phyloP scores from a whole-genome alignment of 2,329 filamentous ascomycete species.

The Xylariaceae sp. region DNA sequence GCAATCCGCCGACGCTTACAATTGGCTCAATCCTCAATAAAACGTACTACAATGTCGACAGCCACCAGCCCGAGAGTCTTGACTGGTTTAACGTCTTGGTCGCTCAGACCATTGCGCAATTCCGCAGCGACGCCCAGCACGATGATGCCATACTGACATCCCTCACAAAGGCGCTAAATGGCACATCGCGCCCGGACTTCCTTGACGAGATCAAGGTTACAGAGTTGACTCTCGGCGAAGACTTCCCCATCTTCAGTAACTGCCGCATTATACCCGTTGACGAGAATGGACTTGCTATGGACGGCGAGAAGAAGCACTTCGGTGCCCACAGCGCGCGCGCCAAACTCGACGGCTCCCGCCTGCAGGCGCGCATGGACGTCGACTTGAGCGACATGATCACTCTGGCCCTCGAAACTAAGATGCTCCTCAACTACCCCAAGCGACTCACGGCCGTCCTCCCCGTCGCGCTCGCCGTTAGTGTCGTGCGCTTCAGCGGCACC shows the following conservation, averaged over 20 bases:
- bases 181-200: slow-evolving; percentile 82
- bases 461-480: slow-evolving; percentile 84
- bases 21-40: slow-evolving; percentile 94
- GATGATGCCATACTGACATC: slow-evolving; percentile 86
- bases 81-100: slow-evolving; percentile 99
- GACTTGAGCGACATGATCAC: slow-evolving; percentile 96
- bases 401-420: slow-evolving; percentile 86
- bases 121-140: slow-evolving; percentile 85
- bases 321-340: slow-evolving; percentile 43
- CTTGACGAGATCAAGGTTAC: slow-evolving; percentile 91
- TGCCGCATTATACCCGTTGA: slow-evolving; percentile 91
- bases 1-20: slow-evolving; percentile 70
- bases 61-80: slow-evolving; percentile 91
- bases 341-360: slow-evolving; percentile 61
- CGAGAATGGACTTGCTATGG: slow-evolving; percentile 64
- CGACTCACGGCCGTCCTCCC: slow-evolving; percentile 84
- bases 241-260: slow-evolving; percentile 98
- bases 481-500: slow-evolving; percentile 92
- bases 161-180: slow-evolving; percentile 80
- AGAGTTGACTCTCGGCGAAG: slow-evolving; percentile 89
- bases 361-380: slow-evolving; percentile 96
- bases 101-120: slow-evolving; percentile 93
- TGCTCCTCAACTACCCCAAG: slow-evolving; percentile 92
- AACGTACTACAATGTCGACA: slow-evolving; percentile 95
- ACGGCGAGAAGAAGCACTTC: slow-evolving; percentile 26